Evolutionary conservation across 768 basidiomycete species (phyloP).

Genomic region (Rhizopogon vinicolor): DNA sequence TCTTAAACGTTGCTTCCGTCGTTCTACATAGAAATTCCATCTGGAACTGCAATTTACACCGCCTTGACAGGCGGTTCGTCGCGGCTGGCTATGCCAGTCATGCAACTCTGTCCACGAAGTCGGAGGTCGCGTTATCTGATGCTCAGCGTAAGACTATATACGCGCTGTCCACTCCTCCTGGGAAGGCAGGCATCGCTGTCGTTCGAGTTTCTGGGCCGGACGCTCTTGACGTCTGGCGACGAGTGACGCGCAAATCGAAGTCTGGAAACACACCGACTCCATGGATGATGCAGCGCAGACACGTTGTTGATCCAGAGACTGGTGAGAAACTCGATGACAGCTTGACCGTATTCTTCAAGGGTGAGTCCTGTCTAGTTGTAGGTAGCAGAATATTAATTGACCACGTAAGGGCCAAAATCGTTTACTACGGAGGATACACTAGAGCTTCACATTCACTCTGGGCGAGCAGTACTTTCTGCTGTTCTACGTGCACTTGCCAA

Average conservation of each 20-base stretch:
- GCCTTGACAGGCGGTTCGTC: neutral
- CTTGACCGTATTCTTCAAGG: conserved; percentile 76
- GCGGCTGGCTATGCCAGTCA: neutral
- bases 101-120: neutral
- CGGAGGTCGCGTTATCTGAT: conserved; percentile 30
- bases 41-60: conserved; percentile 7
- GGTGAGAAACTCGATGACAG: conserved; percentile 72
- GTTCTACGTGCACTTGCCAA: conserved; percentile 59
- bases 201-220: conserved; percentile 80
- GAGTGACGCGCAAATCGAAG: conserved; percentile 41
- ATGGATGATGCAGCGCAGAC: conserved; percentile 69
- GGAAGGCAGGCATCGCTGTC: conserved; percentile 80
- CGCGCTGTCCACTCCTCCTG: conserved; percentile 83
- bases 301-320: conserved; percentile 57
- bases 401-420: conserved; percentile 59
- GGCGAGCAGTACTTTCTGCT: conserved; percentile 72
- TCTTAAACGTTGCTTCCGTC: conserved; percentile 7
- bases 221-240: conserved; percentile 55
- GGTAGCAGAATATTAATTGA: neutral
- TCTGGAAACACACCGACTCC: conserved; percentile 37
- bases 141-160: conserved; percentile 76
- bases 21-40: conserved; percentile 25
- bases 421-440: conserved; percentile 82
- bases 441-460: conserved; percentile 86
- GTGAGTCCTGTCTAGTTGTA: conserved; percentile 31